phyloP scores from a whole-genome alignment of 331 rosid species.

The Acacia pycnantha region DNA sequence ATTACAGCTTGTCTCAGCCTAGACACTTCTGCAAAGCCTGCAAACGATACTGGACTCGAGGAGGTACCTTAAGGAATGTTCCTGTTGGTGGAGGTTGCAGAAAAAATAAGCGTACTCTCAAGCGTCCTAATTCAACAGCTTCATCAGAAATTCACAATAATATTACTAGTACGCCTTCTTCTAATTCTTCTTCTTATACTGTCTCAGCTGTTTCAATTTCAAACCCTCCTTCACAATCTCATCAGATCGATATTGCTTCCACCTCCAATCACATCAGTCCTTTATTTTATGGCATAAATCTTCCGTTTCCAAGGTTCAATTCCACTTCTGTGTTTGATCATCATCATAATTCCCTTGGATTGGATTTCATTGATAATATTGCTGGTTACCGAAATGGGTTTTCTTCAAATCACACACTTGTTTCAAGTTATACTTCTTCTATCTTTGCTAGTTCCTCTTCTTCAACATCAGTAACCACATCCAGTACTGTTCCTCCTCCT shows the following conservation, averaged over 20 bases:
- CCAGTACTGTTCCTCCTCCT: conserved; percentile 16
- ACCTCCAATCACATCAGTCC: conserved; percentile 46
- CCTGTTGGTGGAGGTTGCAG: conserved; percentile 96
- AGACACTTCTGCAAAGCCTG: conserved; percentile 95
- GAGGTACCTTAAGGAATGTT: conserved; percentile 86
- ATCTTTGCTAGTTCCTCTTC: conserved; percentile 42
- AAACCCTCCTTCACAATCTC: conserved; percentile 41
- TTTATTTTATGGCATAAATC: conserved; percentile 60
- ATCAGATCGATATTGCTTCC: conserved; percentile 44
- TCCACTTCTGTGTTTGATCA: conserved; percentile 44
- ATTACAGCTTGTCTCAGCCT: conserved; percentile 90
- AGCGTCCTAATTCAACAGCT: conserved; percentile 42
- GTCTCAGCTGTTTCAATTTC: conserved; percentile 33
- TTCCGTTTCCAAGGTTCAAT: conserved; percentile 57
- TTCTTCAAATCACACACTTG: conserved; percentile 36
- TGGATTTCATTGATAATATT: conserved; percentile 45
- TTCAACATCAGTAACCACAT: conserved; percentile 22
- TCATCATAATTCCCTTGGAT: conserved; percentile 44
- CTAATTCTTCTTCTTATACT: conserved; percentile 5
- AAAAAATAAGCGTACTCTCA: conserved; percentile 72
- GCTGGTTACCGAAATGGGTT: conserved; percentile 51
- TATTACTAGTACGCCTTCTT: neutral
- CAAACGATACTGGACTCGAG: conserved; percentile 92
- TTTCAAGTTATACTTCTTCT: conserved; percentile 49
- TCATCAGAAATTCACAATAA: conserved; percentile 25